These are phyloP conservation scores for Rhodotorula sp. DNA, from an alignment of 1,284 basidiomycete genomes.

Conservation along the genomic window DNA sequence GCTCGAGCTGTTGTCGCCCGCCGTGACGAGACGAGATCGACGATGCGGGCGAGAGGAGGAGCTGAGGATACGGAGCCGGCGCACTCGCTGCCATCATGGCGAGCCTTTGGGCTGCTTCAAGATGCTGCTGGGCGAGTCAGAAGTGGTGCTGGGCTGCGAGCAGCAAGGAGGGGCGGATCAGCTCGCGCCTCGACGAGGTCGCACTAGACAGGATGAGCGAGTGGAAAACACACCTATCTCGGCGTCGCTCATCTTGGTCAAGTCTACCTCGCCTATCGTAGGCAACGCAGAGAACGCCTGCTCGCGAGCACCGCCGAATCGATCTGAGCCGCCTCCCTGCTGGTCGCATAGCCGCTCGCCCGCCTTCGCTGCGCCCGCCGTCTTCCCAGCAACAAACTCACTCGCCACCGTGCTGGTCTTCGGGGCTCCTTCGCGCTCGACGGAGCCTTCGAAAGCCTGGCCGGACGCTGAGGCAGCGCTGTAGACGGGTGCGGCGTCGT, in stretches of 20 bases:
- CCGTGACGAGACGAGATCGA: neutral
- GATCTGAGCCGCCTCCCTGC: too few species aligned
- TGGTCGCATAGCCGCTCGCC: too few species aligned
- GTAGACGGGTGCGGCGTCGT: neutral
- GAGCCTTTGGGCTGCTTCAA: slow-evolving; percentile 25
- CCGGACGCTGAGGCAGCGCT: neutral
- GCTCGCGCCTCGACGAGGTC: too few species aligned
- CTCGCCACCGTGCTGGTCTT: neutral
- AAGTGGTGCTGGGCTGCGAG: slow-evolving; percentile 27
- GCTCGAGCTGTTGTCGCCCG: neutral
- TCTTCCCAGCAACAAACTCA: neutral
- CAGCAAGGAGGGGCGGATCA: neutral
- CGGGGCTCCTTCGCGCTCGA: slow-evolving; percentile 8
- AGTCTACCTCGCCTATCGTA: neutral
- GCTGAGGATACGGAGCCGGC: neutral
- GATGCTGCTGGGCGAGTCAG: slow-evolving; percentile 27
- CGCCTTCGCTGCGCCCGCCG: too few species aligned
- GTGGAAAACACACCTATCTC: slow-evolving; percentile 20
- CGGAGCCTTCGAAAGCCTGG: neutral
- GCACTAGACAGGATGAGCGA: too few species aligned
- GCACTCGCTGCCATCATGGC: slow-evolving; percentile 2
- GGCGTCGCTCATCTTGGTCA: slow-evolving; percentile 16
- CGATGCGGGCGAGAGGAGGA: neutral
- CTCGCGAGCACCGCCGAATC: too few species aligned
- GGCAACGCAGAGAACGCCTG: too few species aligned